Evolutionary conservation across 495 filamentous ascomycete species (phyloP), one percentile per base, ranked within the genome.

Genomic region (Xylaria grammica): DNA sequence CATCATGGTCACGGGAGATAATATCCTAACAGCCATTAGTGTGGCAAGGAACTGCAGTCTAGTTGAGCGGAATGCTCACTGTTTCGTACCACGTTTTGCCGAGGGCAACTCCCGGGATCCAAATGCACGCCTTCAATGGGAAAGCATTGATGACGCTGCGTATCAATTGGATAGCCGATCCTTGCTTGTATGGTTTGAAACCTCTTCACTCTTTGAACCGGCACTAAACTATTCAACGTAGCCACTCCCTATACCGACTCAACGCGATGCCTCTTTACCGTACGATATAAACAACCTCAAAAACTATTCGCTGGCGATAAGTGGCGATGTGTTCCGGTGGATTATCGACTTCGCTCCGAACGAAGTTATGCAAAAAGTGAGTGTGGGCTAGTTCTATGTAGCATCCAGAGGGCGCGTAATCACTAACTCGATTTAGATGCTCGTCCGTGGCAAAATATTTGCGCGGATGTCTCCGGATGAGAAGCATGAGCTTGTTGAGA

Each of bases 391-490:
- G 24, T 20, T 42, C 19, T 11, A 24, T 53, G 13, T 11, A 6
- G 59, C 3, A 6, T 22, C 10, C 9, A 19, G 15, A 15, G n/a
- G 3, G 22, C 3, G 27, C 15, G 19, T 48, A 55, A 46, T 4
- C 26, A 62, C 61, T 76, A 65, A 80, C 40, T 30, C 36, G 58
- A 2, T 60, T 27, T 58, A 93, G 85, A 92, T 97, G 87, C 90
- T 99, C 65, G 90, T 95, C 29, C 84, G 86, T 60, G 93, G 93
- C 26, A 95, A 95, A 79, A 91, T 99, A 0, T 99, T 97, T 77
- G 96, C 96, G 26, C 87, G 96, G 64, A 99, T 99, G 96, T 97
- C 94, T 17, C 96, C 96, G 0, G 96, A 99, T 75, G 95, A 99
- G 77, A 99, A 99, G 73, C 94, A 98, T 74, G 96, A 99, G 73